Evolutionary conservation across 2,329 filamentous ascomycete species (phyloP), one percentile per base, ranked within the genome.

Genomic region (Calonectria hongkongensis): DNA sequence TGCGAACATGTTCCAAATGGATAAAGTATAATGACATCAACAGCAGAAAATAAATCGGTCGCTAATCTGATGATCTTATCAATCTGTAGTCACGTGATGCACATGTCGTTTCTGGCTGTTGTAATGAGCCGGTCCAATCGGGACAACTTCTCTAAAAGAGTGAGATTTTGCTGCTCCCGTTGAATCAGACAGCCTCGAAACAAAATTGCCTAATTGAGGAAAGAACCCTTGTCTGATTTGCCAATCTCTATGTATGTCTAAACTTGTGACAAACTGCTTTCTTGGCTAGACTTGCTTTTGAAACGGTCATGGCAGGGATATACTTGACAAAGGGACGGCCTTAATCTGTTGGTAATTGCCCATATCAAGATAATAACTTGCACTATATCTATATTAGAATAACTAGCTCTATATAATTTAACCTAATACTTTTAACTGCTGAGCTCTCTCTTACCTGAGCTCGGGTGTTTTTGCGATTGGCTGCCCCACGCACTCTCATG

Each of bases 131-230:
- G 21, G 21, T 25, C 54, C 15, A 60, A 60, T 39, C 36, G 39
- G 54, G 21, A 2, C 33, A 60, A 15, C 36, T 41, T 41, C 13
- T 60, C 33, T 13, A 39, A 58, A 41, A 41, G 9, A 8, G 13
- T 13, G 33, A 13, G 33, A 36, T 36, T 12, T 36, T 9, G 10
- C 12, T 36, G 33, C 33, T 3, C 21, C 25, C 21, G 21, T 25
- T 28, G 54, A 30, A 41, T 60, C 21, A 10, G 54, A 41, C 25
- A 12, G 39, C 13, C 33, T 3, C 8, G 9, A 41, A 25, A 18
- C 33, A 2, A 10, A 21, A 60, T 60, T 60, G 33, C 33, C 54
- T 25, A 28, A 27, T 60, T 41, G 54, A 60, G 54, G 36, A 60
- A 27, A n/a, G 25, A 13, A 10, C 33, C 12, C 12, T 12, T 9